Conservation (phyloP, 2,329 filamentous ascomycete species). For the Sarocladiaceae sp. region DNA sequence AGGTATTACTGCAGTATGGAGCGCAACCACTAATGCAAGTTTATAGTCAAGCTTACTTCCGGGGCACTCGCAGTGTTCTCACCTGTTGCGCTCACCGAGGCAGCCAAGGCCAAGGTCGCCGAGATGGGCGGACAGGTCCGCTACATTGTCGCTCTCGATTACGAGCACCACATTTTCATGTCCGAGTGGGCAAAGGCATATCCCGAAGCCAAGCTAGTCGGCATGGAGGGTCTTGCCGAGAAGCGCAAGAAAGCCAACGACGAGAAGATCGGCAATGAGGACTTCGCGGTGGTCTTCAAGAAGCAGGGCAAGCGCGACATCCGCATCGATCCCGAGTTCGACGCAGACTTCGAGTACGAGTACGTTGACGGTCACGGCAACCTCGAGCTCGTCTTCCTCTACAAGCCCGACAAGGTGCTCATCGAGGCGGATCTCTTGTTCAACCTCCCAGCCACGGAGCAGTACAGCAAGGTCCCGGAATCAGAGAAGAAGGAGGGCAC, state of each 20-base stretch:
- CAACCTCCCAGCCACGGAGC: slow-evolving; percentile 83
- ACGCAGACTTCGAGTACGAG: slow-evolving; percentile 80
- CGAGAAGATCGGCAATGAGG: slow-evolving; percentile 41
- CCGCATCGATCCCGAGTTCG: slow-evolving; percentile 71
- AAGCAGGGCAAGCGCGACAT: slow-evolving; percentile 46
- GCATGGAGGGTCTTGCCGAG: slow-evolving; percentile 75
- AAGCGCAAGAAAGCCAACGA: slow-evolving; percentile 61
- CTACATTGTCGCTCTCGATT: slow-evolving; percentile 84
- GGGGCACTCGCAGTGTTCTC: slow-evolving; percentile 87
- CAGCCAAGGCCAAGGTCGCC: slow-evolving; percentile 60
- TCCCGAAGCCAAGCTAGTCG: slow-evolving; percentile 75
- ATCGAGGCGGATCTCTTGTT: slow-evolving; percentile 91
- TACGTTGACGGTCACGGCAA: slow-evolving; percentile 77
- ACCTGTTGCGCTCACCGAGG: slow-evolving; percentile 77
- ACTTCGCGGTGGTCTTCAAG: slow-evolving; percentile 66
- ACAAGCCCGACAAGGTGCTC: slow-evolving; percentile 72
- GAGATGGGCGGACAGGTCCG: slow-evolving; percentile 65
- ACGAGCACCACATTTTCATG: slow-evolving; percentile 94
- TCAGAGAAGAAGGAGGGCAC: slow-evolving; percentile 29
- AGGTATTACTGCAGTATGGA: no score
- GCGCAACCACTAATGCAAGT: slow-evolving; percentile 6
- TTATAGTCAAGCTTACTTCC: slow-evolving; percentile 69
- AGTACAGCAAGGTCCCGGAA: slow-evolving; percentile 68
- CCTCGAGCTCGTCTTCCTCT: slow-evolving; percentile 83
- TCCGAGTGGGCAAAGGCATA: slow-evolving; percentile 78